phyloP scores from a whole-genome alignment of 257 asterid species.

The Solanum tarapatanum region DNA sequence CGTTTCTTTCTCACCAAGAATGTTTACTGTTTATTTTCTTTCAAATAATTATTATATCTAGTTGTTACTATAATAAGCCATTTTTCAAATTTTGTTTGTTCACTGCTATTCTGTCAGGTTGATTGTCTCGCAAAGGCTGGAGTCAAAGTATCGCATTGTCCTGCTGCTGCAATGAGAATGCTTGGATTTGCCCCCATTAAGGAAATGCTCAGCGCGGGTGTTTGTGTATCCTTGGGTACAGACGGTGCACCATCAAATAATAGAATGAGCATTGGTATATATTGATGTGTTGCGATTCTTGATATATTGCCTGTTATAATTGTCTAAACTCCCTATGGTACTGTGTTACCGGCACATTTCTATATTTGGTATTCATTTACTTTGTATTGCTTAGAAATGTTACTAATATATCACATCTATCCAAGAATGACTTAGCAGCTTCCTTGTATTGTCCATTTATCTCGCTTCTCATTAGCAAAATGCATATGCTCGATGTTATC shows the following conservation, averaged over 20 bases:
- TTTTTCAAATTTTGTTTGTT: background rate
- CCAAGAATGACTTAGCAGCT: background rate
- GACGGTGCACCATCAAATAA: slow-evolving; percentile 84
- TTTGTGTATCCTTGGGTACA: slow-evolving; percentile 75
- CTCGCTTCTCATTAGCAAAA: background rate
- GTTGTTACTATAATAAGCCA: background rate
- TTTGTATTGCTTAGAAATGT: background rate
- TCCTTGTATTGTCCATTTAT: background rate
- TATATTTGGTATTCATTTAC: background rate
- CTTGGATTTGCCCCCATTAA: slow-evolving; percentile 68
- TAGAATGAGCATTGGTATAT: slow-evolving; percentile 76
- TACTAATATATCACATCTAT: background rate
- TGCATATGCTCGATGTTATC: background rate
- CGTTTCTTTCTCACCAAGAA: background rate
- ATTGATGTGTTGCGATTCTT: slow-evolving; percentile 1
- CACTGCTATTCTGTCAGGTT: slow-evolving; percentile 27
- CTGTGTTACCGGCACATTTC: background rate
- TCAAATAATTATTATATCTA: background rate
- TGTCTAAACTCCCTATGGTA: background rate
- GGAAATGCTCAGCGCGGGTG: slow-evolving; percentile 67
- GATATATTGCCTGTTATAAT: background rate
- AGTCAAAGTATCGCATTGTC: slow-evolving; percentile 80
- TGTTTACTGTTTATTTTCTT: background rate
- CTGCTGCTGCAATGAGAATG: slow-evolving; percentile 90
- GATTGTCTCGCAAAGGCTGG: slow-evolving; percentile 41